Evolutionary conservation across 2,329 filamentous ascomycete species (phyloP), one percentile per base, ranked within the genome.

Genomic region (Coniochaeta hoffmannii): DNA sequence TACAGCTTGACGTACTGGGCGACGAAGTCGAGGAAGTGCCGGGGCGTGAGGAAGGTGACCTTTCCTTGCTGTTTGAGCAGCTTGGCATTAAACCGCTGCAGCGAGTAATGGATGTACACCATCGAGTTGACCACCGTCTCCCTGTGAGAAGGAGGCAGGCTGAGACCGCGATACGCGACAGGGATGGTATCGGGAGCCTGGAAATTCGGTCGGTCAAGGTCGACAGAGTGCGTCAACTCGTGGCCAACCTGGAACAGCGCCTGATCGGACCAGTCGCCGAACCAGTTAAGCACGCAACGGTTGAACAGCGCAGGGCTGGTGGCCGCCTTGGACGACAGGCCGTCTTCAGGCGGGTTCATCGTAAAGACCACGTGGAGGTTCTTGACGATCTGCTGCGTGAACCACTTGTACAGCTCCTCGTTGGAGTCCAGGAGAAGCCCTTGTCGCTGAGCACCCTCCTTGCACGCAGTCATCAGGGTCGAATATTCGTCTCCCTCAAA

Each of bases 331-430:
- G 91, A 96, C 1, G 90, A 94, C 9, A 99, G 76, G 0, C 94
- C 93, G 63, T 94, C 94, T 67, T 97, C 90, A 0, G 94, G 95
- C 14, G 94, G 94, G 71, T 99, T 99, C 94, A 99, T 99, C 3
- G 94, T 99, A 71, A 99, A 99, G 22, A 99, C 94, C 50, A 99
- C 94, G 66, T 99, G 94, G 38, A 99, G 76, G 67, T 99, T 99
- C 77, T 96, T 96, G 69, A 99, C 89, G 65, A 99, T 97, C 71
- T 99, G 94, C 65, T 96, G 90, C 0, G 95, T 99, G 75, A 99
- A 99, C 94, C 94, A 99, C 75, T 97, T 97, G 80, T 99, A 99
- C n/a, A 99, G 79, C 71, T 99, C 94, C 74, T 99, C 95, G 63
- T 96, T 92, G 1, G 94, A 97, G 73, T 99, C 94, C 1, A 99